Evolutionary conservation across 2,329 filamentous ascomycete species (phyloP).

Genomic region (Zymoseptoria ardabiliae): DNA sequence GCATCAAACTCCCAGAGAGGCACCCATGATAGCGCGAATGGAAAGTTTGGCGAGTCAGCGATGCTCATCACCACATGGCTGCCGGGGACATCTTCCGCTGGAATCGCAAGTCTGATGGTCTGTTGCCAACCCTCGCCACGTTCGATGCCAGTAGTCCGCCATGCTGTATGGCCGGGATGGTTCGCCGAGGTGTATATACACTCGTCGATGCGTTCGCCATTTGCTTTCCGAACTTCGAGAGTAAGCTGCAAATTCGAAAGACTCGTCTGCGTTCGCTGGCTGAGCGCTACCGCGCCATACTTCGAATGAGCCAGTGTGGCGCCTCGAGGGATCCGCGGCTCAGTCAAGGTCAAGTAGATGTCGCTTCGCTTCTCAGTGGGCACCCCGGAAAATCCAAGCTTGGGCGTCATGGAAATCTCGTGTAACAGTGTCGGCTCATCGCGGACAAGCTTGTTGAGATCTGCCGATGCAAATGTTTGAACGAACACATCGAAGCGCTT

Average conservation of each 20-base stretch:
- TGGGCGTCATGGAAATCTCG: slow-evolving; percentile 69
- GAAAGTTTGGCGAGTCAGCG: slow-evolving; percentile 75
- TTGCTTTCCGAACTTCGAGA: slow-evolving; percentile 72
- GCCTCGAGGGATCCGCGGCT: slow-evolving; percentile 66
- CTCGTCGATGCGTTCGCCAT: slow-evolving; percentile 74
- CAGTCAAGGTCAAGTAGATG: slow-evolving; percentile 82
- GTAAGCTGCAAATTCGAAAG: slow-evolving; percentile 78
- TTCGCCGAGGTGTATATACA: slow-evolving; percentile 87
- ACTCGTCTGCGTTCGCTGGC: slow-evolving; percentile 48
- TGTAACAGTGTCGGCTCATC: slow-evolving; percentile 82
- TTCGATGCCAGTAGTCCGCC: slow-evolving; percentile 76
- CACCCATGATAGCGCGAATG: slow-evolving; percentile 87
- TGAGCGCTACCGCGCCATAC: slow-evolving; percentile 69
- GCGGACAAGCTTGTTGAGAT: slow-evolving; percentile 74
- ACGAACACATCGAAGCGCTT: slow-evolving; percentile 75
- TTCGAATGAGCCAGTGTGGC: slow-evolving; percentile 61
- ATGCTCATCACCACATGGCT: slow-evolving; percentile 87
- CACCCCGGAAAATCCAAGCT: slow-evolving; percentile 89
- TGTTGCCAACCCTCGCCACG: slow-evolving; percentile 80
- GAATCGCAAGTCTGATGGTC: slow-evolving; percentile 72
- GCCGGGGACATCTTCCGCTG: slow-evolving; percentile 69
- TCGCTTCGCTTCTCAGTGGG: slow-evolving; percentile 84
- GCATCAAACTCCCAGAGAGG: slow-evolving; percentile 89
- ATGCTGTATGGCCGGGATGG: slow-evolving; percentile 68
- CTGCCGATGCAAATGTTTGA: slow-evolving; percentile 66